Base-by-base conservation (phyloP, 2,329 filamentous ascomycete genomes). In the Neopestalotiopsis sp. region DNA sequence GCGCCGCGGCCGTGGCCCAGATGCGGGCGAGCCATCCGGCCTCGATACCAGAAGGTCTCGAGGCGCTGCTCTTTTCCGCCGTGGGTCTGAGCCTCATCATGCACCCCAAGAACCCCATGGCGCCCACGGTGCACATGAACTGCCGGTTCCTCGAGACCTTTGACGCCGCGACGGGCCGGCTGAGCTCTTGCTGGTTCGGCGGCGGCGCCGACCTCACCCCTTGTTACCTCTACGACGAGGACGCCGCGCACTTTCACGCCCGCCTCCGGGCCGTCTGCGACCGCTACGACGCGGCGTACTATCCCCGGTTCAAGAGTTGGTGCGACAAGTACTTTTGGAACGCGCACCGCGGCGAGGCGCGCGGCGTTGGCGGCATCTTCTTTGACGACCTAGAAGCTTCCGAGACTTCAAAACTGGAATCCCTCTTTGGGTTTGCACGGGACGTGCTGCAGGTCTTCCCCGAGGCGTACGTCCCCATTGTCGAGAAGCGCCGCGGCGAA, bases 101-200 rank as follows among this genome's bases (percentile, higher is more conserved):
- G 65, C 96, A 99, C 80, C 96, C 96, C 1, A 88, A 90, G 75
- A 99, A 99, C 82, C 96, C 96, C 61, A 97, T 97, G 92, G 95
- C 95, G 10, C 96, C 96, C 0, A 99, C 96, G 0, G 95, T 99
- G 20, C 96, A 99, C 80, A 87, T 98, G 74, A 99, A 99, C 85
- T 98, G 98, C 85, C 90, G 96, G 69, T 99, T 98, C 83, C 98
- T 99, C 78, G 96, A 99, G 85, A 98, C 96, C 1, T 92, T 93
- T 69, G 92, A 95, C 75, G 88, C 92, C 7, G 91, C 95, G 75
- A 94, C 92, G 58, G 92, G 87, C 73, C 91, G 86, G 66, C 94
- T 95, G 72, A 92, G 94, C 6, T 98, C 95, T 95, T 24, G 20
- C 57, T 99, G 96, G 96, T 99, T 97, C 76, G 96, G 96, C 72